Evolutionary conservation across 2,329 filamentous ascomycete genomes (phyloP).

Genomic region (Xylariales sp.): DNA sequence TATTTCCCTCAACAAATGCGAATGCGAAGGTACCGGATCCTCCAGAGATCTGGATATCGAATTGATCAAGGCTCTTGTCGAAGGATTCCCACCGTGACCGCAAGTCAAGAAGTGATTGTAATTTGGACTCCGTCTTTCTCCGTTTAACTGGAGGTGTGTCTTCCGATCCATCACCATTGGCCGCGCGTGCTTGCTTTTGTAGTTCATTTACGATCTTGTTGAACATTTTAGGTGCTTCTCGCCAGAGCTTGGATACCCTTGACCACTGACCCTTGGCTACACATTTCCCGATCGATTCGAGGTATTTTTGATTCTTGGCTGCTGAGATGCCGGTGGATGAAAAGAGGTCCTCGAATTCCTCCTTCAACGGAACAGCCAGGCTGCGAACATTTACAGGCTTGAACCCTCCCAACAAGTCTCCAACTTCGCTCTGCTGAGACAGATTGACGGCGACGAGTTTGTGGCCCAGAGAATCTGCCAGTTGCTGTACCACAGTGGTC

Average conservation of each 20-base stretch:
- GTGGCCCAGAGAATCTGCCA: slow-evolving; percentile 78
- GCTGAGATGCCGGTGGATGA: slow-evolving; percentile 77
- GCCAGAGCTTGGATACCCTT: slow-evolving; percentile 81
- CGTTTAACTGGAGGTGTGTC: slow-evolving; percentile 66
- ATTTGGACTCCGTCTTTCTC: slow-evolving; percentile 60
- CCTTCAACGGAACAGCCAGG: slow-evolving; percentile 82
- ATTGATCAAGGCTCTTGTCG: slow-evolving; percentile 66
- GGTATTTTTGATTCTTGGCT: slow-evolving; percentile 82
- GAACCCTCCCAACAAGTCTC: slow-evolving; percentile 93
- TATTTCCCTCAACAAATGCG: slow-evolving; percentile 91
- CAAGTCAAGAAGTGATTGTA: slow-evolving; percentile 56
- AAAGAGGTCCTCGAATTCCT: slow-evolving; percentile 91
- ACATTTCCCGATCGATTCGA: slow-evolving; percentile 75
- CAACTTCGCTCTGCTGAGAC: slow-evolving; percentile 95
- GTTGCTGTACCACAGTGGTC: slow-evolving; percentile 90
- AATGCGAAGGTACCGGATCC: slow-evolving; percentile 80
- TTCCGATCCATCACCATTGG: slow-evolving; percentile 29
- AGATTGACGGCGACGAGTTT: slow-evolving; percentile 91
- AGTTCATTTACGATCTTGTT: slow-evolving; percentile 61
- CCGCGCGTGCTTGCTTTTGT: slow-evolving; percentile 33
- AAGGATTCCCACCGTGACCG: slow-evolving; percentile 77
- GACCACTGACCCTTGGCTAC: slow-evolving; percentile 82
- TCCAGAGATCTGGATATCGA: slow-evolving; percentile 74
- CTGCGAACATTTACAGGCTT: slow-evolving; percentile 91
- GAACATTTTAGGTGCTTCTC: slow-evolving; percentile 85